A percentile compares a stretch with the other conserved stretches of the same genome.
These are phyloP conservation scores for Spirogloea muscicola DNA, from an alignment of 139 green algal genomes.

Conservation along the genomic window DNA sequence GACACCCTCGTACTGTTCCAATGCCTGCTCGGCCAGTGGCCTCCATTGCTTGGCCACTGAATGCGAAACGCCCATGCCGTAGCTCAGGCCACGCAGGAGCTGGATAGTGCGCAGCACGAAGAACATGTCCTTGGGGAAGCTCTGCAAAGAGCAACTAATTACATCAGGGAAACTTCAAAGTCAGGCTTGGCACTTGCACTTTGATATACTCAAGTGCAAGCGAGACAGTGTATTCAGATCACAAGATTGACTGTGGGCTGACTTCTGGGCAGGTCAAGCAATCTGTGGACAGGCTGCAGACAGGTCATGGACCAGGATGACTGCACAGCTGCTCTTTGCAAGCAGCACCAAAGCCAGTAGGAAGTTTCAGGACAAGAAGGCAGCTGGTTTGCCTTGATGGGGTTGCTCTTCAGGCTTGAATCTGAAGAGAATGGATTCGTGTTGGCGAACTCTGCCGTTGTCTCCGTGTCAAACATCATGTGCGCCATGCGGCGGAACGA, in stretches of 20 bases:
- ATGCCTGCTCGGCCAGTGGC: constrained; percentile 22
- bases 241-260: too few species aligned
- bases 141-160: constrained; percentile 27
- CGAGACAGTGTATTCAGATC: too few species aligned
- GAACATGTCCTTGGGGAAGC: constrained; percentile 93
- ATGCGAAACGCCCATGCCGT: constrained; percentile 33
- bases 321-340: too few species aligned
- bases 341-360: too few species aligned
- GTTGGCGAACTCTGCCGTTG: constrained; percentile 37
- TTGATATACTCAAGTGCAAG: too few species aligned
- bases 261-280: too few species aligned
- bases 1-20: not conserved
- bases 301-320: too few species aligned
- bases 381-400: constrained; percentile 67
- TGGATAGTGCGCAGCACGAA: constrained; percentile 89
- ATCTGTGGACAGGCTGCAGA: too few species aligned
- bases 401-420: constrained; percentile 72
- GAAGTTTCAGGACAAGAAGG: too few species aligned
- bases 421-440: constrained; percentile 40
- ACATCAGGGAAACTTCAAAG: too few species aligned
- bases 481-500: constrained; percentile 65
- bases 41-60: constrained; percentile 34
- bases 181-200: too few species aligned
- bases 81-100: constrained; percentile 44
- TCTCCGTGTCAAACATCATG: constrained; percentile 93